Percentiles rank a stretch among this genome's conserved stretches.
phyloP scores from a whole-genome alignment of 225 moss, liverwort and hornwort species.

The Rhytidiadelphus loreus region DNA sequence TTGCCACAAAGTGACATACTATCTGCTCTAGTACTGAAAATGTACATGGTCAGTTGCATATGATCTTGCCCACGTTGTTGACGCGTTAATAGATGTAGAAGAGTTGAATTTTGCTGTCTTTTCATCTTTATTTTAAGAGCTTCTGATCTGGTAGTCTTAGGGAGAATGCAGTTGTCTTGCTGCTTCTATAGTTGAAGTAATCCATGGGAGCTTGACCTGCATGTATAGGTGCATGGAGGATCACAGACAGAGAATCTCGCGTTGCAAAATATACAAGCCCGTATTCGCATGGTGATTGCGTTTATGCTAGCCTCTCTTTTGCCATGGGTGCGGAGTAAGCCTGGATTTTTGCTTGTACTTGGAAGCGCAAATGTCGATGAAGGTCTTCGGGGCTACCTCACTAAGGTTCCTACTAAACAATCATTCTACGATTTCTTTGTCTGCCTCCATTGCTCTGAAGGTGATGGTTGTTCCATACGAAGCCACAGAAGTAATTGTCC shows the following conservation, averaged over 20 bases:
- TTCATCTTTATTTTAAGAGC: not conserved
- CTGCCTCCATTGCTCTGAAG: not conserved
- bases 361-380: conserved; percentile 98
- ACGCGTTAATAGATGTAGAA: not conserved
- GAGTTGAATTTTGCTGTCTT: not conserved
- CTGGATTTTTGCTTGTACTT: conserved; percentile 88
- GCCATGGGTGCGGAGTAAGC: conserved; percentile 86
- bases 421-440: not conserved
- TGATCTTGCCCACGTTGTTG: not conserved
- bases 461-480: not conserved
- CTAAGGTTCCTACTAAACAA: conserved; percentile 44
- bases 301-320: conserved; percentile 89
- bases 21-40: not conserved
- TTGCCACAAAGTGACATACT: not conserved
- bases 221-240: conserved; percentile 72
- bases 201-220: not conserved
- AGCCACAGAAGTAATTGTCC: not conserved
- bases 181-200: not conserved
- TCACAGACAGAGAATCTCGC: conserved; percentile 83
- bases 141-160: not conserved
- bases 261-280: conserved; percentile 89
- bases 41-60: not conserved
- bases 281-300: conserved; percentile 90
- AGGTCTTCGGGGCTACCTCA: conserved; percentile 92
- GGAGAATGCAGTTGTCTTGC: not conserved